Percentiles rank a stretch among this genome's conserved stretches.
Evolutionary conservation across 192 early-diverging fungal genomes (phyloP).

Genomic region (Backusella macrospora): DNA sequence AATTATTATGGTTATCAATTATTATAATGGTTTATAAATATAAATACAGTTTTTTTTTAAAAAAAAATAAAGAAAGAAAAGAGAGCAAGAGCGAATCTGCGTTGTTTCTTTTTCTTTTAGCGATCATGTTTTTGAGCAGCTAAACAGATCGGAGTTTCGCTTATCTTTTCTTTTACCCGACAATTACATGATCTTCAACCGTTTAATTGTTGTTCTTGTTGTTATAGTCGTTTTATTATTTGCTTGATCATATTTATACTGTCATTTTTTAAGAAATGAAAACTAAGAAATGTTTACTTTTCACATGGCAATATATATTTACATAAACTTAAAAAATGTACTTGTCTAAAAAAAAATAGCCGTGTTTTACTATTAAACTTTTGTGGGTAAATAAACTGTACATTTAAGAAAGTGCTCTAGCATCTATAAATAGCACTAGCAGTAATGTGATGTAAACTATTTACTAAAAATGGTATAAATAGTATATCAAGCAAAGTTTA

Average conservation of each 20-base stretch:
- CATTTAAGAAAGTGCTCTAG: not conserved
- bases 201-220: not conserved
- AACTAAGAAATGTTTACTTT: not conserved
- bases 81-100: not conserved
- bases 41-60: not conserved
- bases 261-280: not conserved
- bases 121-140: not conserved
- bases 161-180: conserved; percentile 3
- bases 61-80: not conserved
- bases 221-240: not conserved
- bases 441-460: conserved; percentile 8
- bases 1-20: not conserved
- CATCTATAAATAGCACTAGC: not conserved
- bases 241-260: not conserved
- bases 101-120: not conserved
- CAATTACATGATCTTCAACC: not conserved
- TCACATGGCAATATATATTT: not conserved
- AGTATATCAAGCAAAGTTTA: not conserved
- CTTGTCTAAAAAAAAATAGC: not conserved
- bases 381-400: not conserved
- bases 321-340: not conserved
- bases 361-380: not conserved
- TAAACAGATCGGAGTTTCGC: not conserved
- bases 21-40: not conserved
- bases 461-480: conserved; percentile 6